phyloP scores from a whole-genome alignment of 257 asterid genomes.

The Paraleonurus japonicus region DNA sequence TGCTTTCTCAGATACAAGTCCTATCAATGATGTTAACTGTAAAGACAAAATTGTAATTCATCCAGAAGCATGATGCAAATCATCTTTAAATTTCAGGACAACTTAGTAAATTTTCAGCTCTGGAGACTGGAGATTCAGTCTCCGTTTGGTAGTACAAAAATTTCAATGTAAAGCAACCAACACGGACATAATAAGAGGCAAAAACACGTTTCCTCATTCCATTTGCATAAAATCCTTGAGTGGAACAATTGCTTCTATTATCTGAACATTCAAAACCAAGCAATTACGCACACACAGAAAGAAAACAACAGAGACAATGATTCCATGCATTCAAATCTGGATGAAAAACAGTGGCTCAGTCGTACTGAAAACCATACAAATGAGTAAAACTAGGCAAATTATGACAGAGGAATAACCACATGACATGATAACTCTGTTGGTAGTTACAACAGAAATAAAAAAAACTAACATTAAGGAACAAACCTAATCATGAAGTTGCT shows the following conservation, averaged over 20 bases:
- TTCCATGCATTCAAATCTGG: background rate
- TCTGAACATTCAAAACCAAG: background rate
- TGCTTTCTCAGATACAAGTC: background rate
- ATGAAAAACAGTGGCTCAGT: background rate
- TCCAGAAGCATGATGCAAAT: background rate
- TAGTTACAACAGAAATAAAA: background rate
- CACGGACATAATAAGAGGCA: background rate
- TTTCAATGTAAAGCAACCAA: background rate
- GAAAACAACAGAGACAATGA: background rate
- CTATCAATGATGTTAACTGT: background rate
- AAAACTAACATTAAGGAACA: slow-evolving; percentile 1
- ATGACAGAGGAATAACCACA: background rate
- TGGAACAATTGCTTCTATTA: background rate
- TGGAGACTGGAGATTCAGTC: background rate
- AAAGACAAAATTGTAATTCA: background rate
- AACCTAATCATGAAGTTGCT: slow-evolving; percentile 25
- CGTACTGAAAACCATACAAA: slow-evolving; percentile 2
- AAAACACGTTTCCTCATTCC: background rate
- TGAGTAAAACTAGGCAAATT: background rate
- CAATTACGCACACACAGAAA: background rate
- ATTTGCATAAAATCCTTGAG: background rate
- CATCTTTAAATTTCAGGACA: background rate
- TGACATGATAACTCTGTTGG: slow-evolving; percentile 3
- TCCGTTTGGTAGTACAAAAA: background rate
- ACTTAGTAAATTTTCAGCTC: background rate